Evolutionary conservation across 1,139 yeast genomes (phyloP).

Genomic region (Sugiyamaella neomexicana): DNA sequence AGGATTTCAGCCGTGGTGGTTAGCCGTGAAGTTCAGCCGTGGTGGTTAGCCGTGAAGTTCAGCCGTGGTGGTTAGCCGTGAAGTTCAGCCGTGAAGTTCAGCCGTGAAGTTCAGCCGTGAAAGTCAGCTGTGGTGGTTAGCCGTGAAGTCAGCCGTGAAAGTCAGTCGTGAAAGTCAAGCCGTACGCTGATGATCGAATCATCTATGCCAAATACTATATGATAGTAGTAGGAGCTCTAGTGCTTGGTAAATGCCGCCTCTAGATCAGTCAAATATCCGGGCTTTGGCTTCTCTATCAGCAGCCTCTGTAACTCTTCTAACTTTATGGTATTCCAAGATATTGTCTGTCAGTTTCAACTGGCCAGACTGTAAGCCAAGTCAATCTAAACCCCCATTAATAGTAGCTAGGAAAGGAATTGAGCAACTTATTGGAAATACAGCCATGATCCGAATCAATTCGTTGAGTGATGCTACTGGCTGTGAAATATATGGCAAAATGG

Average conservation of each 20-base stretch:
- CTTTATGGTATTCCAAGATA: conserved; percentile 3
- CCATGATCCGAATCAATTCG: conserved; percentile 73
- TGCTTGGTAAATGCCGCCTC: neutral
- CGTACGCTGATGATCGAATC: no score
- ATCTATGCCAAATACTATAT: no score
- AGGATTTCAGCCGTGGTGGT: no score
- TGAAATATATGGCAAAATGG: conserved; percentile 82
- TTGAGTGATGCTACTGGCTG: conserved; percentile 77
- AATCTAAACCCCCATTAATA: neutral
- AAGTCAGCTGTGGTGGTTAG: no score
- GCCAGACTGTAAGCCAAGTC: neutral
- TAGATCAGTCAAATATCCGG: neutral
- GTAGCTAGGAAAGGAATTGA: conserved; percentile 45
- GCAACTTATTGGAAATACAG: conserved; percentile 85
- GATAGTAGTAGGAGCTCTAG: no score
- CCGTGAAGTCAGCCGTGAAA: no score
- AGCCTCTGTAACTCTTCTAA: neutral
- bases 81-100: no score
- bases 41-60: no score
- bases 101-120: no score
- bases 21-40: no score
- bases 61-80: no score
- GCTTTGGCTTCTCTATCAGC: neutral
- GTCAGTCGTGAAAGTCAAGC: no score
- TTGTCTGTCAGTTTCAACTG: neutral